Evolutionary conservation across 2,329 filamentous ascomycete species (phyloP).

Genomic region (Ciborinia camelliae): DNA sequence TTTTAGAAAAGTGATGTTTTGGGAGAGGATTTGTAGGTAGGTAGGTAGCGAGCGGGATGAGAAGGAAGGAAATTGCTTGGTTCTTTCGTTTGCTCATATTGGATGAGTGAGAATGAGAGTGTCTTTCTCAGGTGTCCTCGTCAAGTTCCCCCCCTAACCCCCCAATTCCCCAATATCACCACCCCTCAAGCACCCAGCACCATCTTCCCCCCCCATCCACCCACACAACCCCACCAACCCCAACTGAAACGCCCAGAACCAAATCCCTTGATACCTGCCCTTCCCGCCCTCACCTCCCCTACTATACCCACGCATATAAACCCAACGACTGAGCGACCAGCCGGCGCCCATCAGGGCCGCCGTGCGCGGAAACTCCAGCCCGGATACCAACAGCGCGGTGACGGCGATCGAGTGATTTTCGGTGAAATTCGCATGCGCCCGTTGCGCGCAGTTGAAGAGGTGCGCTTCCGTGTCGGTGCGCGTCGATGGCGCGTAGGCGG

Average conservation of each 20-base stretch:
- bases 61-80: too few species aligned
- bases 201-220: slow-evolving; percentile 25
- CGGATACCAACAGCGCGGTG: slow-evolving; percentile 52
- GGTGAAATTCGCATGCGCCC: slow-evolving; percentile 60
- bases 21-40: too few species aligned
- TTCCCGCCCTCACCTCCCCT: slow-evolving; percentile 26
- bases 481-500: slow-evolving; percentile 45
- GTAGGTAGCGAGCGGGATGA: too few species aligned
- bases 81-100: too few species aligned
- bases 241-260: slow-evolving; percentile 30
- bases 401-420: slow-evolving; percentile 58
- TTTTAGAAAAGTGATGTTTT: too few species aligned
- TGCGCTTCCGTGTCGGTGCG: slow-evolving; percentile 39
- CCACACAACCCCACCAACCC: slow-evolving; percentile 31
- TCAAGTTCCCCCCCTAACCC: too few species aligned
- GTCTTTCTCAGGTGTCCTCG: too few species aligned
- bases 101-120: too few species aligned
- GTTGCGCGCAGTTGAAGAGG: slow-evolving; percentile 63
- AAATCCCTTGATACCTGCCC: slow-evolving; percentile 32
- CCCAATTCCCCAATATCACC: too few species aligned
- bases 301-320: slow-evolving; percentile 53
- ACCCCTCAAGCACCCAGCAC: too few species aligned
- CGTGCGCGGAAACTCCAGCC: slow-evolving; percentile 51
- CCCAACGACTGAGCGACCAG: slow-evolving; percentile 52
- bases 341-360: slow-evolving; percentile 48